phyloP scores from a whole-genome alignment of 352 stramenopile species.

The Phytophthora idaei region DNA sequence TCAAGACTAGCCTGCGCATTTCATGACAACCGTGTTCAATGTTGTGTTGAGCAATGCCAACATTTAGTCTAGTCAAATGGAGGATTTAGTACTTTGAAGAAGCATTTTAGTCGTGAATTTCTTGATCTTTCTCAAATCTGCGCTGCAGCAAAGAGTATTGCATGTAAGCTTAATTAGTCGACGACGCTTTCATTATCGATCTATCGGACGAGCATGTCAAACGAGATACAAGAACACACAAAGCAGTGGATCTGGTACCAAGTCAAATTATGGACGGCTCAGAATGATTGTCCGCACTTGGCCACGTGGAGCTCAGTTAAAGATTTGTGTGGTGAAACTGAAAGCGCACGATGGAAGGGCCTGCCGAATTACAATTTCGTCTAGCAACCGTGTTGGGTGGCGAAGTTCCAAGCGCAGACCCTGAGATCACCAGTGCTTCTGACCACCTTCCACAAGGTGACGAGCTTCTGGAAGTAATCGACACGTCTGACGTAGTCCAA shows the following conservation, averaged over 20 bases:
- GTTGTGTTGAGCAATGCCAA: too few species aligned
- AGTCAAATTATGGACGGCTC: too few species aligned
- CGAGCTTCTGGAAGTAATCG: not conserved
- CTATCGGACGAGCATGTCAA: not conserved
- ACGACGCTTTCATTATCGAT: not conserved
- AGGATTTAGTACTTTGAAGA: too few species aligned
- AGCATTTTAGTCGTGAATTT: too few species aligned
- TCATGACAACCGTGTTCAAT: too few species aligned
- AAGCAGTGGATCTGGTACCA: too few species aligned
- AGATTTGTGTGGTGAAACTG: constrained; percentile 1
- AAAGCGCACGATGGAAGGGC: constrained; percentile 1
- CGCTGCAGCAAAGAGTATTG: too few species aligned
- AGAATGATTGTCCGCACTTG: not conserved
- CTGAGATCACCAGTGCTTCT: not conserved
- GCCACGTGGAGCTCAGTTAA: constrained; percentile 1
- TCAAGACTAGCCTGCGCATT: too few species aligned
- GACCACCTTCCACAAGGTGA: not conserved
- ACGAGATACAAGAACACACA: too few species aligned
- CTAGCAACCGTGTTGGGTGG: not conserved
- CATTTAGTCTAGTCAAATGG: too few species aligned
- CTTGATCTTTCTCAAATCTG: too few species aligned
- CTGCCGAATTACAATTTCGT: not conserved
- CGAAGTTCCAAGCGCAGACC: not conserved
- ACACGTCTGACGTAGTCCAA: not conserved
- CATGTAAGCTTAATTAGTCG: too few species aligned